phyloP scores from a whole-genome alignment of 208 protist genomes.

The Balamuthia mandrillaris region DNA sequence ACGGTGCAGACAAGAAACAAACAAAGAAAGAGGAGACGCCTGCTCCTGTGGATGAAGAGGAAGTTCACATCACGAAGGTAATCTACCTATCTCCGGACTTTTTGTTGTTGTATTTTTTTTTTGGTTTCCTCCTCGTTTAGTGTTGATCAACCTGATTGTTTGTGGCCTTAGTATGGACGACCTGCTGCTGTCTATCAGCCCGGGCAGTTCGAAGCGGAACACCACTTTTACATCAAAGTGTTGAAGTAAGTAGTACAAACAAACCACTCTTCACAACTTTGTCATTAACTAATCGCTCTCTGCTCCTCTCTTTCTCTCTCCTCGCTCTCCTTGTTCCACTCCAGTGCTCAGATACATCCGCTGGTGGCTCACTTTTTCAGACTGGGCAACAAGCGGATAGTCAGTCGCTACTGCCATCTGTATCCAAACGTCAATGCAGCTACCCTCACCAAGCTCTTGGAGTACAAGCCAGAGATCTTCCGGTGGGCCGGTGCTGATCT shows the following conservation, averaged over 20 bases:
- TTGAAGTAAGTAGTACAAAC: constrained; percentile 40
- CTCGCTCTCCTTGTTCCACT: background rate
- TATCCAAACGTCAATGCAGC: constrained; percentile 49
- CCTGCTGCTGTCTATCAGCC: background rate
- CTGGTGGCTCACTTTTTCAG: constrained; percentile 57
- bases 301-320: background rate
- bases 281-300: background rate
- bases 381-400: constrained; percentile 62
- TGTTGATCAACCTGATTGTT: too few relatives aligned
- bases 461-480: constrained; percentile 62
- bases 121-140: too few relatives aligned
- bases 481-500: constrained; percentile 59
- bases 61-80: too few relatives aligned
- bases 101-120: too few relatives aligned
- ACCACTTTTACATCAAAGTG: constrained; percentile 60
- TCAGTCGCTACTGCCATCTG: constrained; percentile 60
- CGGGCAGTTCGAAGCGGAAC: constrained; percentile 42
- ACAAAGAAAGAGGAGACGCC: too few relatives aligned
- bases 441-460: constrained; percentile 43
- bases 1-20: too few relatives aligned
- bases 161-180: too few relatives aligned
- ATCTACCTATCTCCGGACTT: too few relatives aligned
- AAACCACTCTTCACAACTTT: background rate
- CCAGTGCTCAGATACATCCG: constrained; percentile 52
- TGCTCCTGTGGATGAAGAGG: too few relatives aligned